A percentile compares a stretch with the other conserved stretches of the same genome.
These are phyloP conservation scores for Agrostemma githago DNA, from an alignment of 148 eudicot genomes.

Conservation along the genomic window DNA sequence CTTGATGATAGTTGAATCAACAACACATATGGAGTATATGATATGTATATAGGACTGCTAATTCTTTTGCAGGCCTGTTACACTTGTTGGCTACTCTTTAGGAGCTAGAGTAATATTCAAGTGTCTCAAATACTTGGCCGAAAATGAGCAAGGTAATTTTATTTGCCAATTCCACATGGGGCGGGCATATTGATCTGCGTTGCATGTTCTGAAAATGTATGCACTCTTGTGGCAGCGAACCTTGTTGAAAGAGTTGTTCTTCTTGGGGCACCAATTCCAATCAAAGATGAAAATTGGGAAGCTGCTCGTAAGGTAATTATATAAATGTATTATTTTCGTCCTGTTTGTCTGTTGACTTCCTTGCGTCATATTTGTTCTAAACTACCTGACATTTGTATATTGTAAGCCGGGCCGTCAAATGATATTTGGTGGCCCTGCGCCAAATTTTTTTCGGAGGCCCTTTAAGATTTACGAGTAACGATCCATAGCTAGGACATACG, in stretches of 20 bases:
- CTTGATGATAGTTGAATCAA: slow-evolving; percentile 6
- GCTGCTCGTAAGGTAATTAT: slow-evolving; percentile 69
- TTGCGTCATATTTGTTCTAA: neutral
- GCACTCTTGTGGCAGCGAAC: slow-evolving; percentile 49
- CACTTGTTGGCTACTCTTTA: slow-evolving; percentile 91
- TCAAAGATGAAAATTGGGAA: slow-evolving; percentile 85
- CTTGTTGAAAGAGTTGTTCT: slow-evolving; percentile 94
- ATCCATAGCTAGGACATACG: too few relatives aligned
- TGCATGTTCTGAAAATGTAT: slow-evolving; percentile 9
- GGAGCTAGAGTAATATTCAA: slow-evolving; percentile 95
- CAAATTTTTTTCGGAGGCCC: too few relatives aligned
- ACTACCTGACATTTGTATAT: neutral
- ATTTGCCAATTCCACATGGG: neutral
- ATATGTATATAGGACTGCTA: slow-evolving; percentile 6
- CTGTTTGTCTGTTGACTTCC: neutral
- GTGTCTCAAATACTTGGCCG: slow-evolving; percentile 72
- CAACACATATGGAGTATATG: neutral
- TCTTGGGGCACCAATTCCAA: slow-evolving; percentile 83
- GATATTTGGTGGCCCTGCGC: too few relatives aligned
- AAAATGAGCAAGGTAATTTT: slow-evolving; percentile 52
- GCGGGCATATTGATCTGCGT: neutral
- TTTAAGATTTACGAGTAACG: too few relatives aligned
- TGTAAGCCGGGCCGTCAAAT: too few relatives aligned
- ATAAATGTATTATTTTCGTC: too few relatives aligned
- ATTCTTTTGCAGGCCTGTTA: slow-evolving; percentile 79